Base-by-base conservation (phyloP, 805 yeast genomes). In the Huiozyma sinensis region DNA sequence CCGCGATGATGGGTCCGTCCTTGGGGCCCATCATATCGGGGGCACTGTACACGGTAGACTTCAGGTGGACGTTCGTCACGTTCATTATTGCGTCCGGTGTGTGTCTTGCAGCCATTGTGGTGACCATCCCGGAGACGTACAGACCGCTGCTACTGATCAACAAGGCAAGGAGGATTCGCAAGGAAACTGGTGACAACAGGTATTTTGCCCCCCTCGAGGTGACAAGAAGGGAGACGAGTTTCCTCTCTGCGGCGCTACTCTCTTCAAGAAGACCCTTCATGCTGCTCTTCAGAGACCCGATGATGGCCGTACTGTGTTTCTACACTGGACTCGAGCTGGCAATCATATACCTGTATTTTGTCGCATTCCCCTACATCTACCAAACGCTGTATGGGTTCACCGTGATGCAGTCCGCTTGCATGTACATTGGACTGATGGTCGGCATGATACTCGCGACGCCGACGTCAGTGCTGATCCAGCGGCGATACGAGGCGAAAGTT, bases 31-130 rank as follows among this genome's bases (percentile, higher is more conserved):
- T 80, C 5, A 66, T 79, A 2, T 77, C 81, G 40, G 79, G 79
- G 32, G 77, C 74, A 17, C 67, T 75, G 12, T 66, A 72, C 42
- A 57, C 70, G 38, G 55, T 63, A 28, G 56, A 66, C 39, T 83
- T 84, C 79, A 71, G 81, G 58, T 84, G 92, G 92, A 75, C 79
- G 11, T 83, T 82, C 53, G 74, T 74, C 52, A 73, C 78, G 7
- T 61, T 81, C 53, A 62, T 81, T 17, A 77, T 83, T n/a, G 75
- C 78, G 50, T 72, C 79, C 49, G 84, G 80, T 3, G 70, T 73
- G 2, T 66, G 77, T 50, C 68, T 78, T 47, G 62, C 60, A 45
- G 66, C 65, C 56, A 72, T 66, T 10, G 61, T 56, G 5, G 49
- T 67, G 50, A 74, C 68, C 36, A 75, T 71, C 48, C 82, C 73